Percentiles rank a stretch among this genome's conserved stretches.
phyloP scores from a whole-genome alignment of 2,329 filamentous ascomycete species.

The Lachnellula willkommii region DNA sequence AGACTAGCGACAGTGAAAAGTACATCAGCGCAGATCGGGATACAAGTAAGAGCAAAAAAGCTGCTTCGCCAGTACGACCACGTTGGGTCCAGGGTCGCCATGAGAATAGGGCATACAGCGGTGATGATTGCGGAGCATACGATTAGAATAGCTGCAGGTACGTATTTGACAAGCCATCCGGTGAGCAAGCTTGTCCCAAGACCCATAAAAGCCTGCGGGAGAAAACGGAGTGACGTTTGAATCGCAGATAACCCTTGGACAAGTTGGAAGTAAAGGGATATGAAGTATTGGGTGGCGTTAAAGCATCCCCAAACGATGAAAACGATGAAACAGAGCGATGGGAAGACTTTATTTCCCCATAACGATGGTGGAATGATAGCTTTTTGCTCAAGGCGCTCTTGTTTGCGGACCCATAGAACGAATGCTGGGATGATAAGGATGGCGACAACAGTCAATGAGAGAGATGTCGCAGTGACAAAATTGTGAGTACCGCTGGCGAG shows the following conservation, averaged over 20 bases:
- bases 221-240: conserved; percentile 35
- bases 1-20: conserved; percentile 53
- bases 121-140: conserved; percentile 34
- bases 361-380: conserved; percentile 34
- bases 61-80: conserved; percentile 44
- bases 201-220: conserved; percentile 37
- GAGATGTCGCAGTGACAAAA: conserved; percentile 20
- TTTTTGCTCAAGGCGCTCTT: conserved; percentile 23
- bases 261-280: conserved; percentile 27
- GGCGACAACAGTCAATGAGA: conserved; percentile 29
- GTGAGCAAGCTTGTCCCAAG: conserved; percentile 39
- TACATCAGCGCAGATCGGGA: conserved; percentile 37
- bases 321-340: conserved; percentile 30
- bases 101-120: conserved; percentile 37
- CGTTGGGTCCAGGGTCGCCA: conserved; percentile 40
- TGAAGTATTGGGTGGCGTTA: conserved; percentile 27
- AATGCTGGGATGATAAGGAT: conserved; percentile 28
- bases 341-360: conserved; percentile 32
- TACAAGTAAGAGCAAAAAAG: conserved; percentile 39
- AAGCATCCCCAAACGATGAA: conserved; percentile 32
- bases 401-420: conserved; percentile 23
- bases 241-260: conserved; percentile 16
- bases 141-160: conserved; percentile 40
- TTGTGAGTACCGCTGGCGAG: conserved; percentile 11
- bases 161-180: conserved; percentile 41